These are phyloP conservation scores for Monilinia aucupariae DNA, from an alignment of 2,329 filamentous ascomycete species.

Conservation along the genomic window DNA sequence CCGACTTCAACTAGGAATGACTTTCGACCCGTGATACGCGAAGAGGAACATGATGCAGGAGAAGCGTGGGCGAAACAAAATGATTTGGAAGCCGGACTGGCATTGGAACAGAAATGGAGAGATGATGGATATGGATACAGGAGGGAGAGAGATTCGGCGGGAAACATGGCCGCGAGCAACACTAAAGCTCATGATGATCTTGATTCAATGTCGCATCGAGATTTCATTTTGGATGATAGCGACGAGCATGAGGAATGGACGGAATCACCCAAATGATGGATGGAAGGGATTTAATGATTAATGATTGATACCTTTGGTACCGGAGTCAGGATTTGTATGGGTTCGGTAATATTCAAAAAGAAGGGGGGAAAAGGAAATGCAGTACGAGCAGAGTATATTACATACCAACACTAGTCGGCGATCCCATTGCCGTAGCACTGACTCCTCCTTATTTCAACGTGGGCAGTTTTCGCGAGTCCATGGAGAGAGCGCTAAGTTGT, in stretches of 20 bases:
- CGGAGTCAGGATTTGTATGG: not conserved
- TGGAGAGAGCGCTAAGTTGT: too few relatives aligned
- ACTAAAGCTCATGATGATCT: not conserved
- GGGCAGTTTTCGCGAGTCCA: too few relatives aligned
- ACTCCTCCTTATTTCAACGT: too few relatives aligned
- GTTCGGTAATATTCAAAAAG: not conserved
- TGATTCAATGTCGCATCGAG: not conserved
- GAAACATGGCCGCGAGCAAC: not conserved
- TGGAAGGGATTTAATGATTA: conserved; percentile 3
- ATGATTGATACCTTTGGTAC: conserved; percentile 3
- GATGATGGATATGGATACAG: not conserved
- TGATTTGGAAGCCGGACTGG: conserved; percentile 10
- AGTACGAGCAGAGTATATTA: too few relatives aligned
- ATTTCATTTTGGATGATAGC: conserved; percentile 14
- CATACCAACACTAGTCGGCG: not conserved
- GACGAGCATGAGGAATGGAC: conserved; percentile 9
- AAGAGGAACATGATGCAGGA: not conserved
- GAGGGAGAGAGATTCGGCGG: not conserved
- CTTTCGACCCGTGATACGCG: not conserved
- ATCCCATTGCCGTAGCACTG: not conserved
- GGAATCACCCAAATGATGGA: not conserved
- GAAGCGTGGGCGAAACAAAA: conserved; percentile 10
- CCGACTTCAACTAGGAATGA: not conserved
- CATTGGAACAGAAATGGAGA: conserved; percentile 4
- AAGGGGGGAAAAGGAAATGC: not conserved